Percentiles rank a stretch among this genome's conserved stretches.
Conservation (phyloP, 75 land plant genomes). For the Chamaecyparis obtusa region DNA sequence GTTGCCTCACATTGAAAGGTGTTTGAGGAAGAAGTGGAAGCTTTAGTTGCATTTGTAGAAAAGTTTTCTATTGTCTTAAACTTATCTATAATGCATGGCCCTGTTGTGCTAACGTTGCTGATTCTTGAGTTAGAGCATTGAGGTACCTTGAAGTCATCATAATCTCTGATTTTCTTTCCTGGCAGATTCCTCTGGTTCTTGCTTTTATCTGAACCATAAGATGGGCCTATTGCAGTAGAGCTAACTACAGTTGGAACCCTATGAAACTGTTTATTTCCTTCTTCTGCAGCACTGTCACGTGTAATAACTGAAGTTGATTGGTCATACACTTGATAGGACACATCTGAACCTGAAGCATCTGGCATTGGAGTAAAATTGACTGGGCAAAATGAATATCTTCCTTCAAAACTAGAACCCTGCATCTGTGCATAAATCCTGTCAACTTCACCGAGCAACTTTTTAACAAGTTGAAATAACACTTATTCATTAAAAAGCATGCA, state of each 20-base stretch:
- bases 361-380: background rate
- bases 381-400: background rate
- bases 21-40: background rate
- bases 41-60: background rate
- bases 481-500: background rate
- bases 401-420: background rate
- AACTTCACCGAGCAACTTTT: background rate
- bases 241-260: background rate
- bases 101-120: conserved; percentile 1
- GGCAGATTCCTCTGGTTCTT: background rate
- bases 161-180: conserved; percentile 15
- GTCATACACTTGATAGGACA: background rate
- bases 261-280: background rate
- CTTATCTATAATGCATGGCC: background rate
- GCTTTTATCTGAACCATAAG: background rate
- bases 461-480: background rate
- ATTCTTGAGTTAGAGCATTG: conserved; percentile 11
- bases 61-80: background rate
- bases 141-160: conserved; percentile 18
- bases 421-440: background rate
- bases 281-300: background rate
- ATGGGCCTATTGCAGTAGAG: background rate
- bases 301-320: background rate
- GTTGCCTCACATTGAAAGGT: background rate
- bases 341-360: background rate